phyloP scores from a whole-genome alignment of 768 basidiomycete genomes.

The Lentinula aciculospora region DNA sequence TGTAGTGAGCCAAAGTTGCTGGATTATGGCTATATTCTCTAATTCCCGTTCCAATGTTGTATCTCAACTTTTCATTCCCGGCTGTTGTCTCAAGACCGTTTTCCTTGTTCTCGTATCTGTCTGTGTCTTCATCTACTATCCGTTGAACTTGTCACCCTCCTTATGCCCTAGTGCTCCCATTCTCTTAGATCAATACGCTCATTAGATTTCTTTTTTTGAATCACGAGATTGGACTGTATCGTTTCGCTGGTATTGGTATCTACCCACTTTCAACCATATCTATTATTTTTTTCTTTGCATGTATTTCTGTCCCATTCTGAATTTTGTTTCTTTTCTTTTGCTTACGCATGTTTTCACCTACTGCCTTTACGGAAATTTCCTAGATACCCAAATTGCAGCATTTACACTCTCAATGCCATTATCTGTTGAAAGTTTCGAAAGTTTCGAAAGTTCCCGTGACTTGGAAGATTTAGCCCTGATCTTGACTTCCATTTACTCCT shows the following conservation, averaged over 20 bases:
- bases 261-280: not conserved
- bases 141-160: not conserved
- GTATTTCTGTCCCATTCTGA: not conserved
- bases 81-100: not conserved
- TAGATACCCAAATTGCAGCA: not conserved
- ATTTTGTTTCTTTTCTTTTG: not conserved
- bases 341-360: not conserved
- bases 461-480: too few relatives aligned
- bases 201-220: constrained; percentile 6
- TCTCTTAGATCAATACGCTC: constrained; percentile 6
- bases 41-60: not conserved
- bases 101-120: not conserved
- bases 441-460: too few relatives aligned
- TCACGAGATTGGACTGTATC: constrained; percentile 2
- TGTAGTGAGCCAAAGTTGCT: not conserved
- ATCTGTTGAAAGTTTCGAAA: too few relatives aligned
- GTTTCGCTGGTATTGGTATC: not conserved
- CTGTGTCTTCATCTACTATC: not conserved
- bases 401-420: too few relatives aligned
- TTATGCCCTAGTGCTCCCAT: not conserved
- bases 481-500: too few relatives aligned
- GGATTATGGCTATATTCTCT: not conserved
- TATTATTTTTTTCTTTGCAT: not conserved
- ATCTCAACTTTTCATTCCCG: not conserved
- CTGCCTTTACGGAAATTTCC: too few relatives aligned